phyloP scores from a whole-genome alignment of 176 grass and related monocot genomes.

The Bonia amplexicaulis region DNA sequence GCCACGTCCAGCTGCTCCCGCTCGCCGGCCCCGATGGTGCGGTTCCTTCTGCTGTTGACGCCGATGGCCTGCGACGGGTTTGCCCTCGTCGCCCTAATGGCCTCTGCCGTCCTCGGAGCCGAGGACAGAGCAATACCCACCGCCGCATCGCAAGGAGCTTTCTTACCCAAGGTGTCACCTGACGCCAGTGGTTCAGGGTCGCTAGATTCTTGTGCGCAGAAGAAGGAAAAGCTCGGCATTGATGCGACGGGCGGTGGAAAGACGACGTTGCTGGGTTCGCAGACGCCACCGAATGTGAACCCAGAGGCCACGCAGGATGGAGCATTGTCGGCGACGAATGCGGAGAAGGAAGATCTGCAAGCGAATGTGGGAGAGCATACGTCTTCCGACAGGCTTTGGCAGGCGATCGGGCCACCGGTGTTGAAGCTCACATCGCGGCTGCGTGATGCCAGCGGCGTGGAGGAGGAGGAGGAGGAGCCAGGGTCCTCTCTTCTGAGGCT shows the following conservation, averaged over 20 bases:
- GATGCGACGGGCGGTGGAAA: constrained; percentile 24
- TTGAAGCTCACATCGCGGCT: constrained; percentile 84
- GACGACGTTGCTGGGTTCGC: not conserved
- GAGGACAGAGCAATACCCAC: not conserved
- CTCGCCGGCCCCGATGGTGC: constrained; percentile 63
- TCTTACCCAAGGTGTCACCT: not conserved
- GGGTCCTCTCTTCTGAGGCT: constrained; percentile 24
- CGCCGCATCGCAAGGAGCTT: not conserved
- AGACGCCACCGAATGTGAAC: constrained; percentile 46
- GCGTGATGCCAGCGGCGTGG: constrained; percentile 22
- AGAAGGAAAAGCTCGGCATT: constrained; percentile 83
- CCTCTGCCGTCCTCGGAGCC: not conserved
- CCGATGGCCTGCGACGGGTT: not conserved
- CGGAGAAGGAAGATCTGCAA: constrained; percentile 64
- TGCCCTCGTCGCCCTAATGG: not conserved
- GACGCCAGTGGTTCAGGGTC: not conserved
- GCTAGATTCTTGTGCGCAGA: not conserved
- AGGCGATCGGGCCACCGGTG: constrained; percentile 29
- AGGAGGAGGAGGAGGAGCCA: constrained; percentile 63
- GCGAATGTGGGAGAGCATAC: constrained; percentile 43
- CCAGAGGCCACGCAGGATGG: constrained; percentile 15
- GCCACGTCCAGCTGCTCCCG: constrained; percentile 57
- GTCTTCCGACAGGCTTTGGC: constrained; percentile 34
- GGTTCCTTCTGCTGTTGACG: constrained; percentile 57
- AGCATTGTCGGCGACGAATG: constrained; percentile 7